A percentile compares a stretch with the other conserved stretches of the same genome.
phyloP scores from a whole-genome alignment of 495 filamentous ascomycete genomes.

The Cercophora sp. region DNA sequence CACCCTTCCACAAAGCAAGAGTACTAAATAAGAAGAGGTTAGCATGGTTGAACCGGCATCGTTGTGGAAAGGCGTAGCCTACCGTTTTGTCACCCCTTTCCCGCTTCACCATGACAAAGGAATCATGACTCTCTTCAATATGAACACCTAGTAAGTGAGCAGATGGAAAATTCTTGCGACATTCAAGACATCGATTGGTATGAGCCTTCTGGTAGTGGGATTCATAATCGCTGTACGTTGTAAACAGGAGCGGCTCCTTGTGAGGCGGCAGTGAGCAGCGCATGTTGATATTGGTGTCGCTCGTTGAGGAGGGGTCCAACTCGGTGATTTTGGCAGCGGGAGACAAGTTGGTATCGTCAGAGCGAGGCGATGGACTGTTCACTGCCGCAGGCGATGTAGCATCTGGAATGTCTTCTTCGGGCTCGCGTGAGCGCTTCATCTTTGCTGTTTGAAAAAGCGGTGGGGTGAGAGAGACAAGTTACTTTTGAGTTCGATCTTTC shows the following conservation, averaged over 20 bases:
- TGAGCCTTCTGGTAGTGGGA: slow-evolving; percentile 78
- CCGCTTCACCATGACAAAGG: slow-evolving; percentile 62
- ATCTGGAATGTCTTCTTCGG: slow-evolving; percentile 36
- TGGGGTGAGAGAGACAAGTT: slow-evolving; percentile 14
- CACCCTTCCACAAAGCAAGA: slow-evolving; percentile 86
- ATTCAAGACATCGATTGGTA: slow-evolving; percentile 79
- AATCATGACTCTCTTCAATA: slow-evolving; percentile 90
- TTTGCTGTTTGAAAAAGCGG: slow-evolving; percentile 10
- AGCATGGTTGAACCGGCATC: too few relatives aligned
- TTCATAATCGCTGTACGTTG: slow-evolving; percentile 78
- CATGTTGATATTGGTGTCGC: slow-evolving; percentile 47
- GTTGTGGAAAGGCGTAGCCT: too few relatives aligned
- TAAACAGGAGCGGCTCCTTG: slow-evolving; percentile 61
- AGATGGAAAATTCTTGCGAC: slow-evolving; percentile 72
- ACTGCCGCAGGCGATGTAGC: slow-evolving; percentile 2
- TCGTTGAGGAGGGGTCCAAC: slow-evolving; percentile 31
- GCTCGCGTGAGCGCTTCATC: slow-evolving; percentile 54
- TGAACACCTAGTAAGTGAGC: slow-evolving; percentile 71
- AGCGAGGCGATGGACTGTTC: too few relatives aligned
- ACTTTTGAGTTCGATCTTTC: background rate
- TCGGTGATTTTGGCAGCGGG: slow-evolving; percentile 42
- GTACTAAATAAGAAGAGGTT: slow-evolving; percentile 51
- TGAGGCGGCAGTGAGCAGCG: slow-evolving; percentile 79
- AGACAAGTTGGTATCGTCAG: slow-evolving; percentile 15
- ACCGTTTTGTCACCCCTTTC: slow-evolving; percentile 86